Evolutionary conservation across 495 filamentous ascomycete species (phyloP).

Genomic region (Hypoxylon fragiforme): DNA sequence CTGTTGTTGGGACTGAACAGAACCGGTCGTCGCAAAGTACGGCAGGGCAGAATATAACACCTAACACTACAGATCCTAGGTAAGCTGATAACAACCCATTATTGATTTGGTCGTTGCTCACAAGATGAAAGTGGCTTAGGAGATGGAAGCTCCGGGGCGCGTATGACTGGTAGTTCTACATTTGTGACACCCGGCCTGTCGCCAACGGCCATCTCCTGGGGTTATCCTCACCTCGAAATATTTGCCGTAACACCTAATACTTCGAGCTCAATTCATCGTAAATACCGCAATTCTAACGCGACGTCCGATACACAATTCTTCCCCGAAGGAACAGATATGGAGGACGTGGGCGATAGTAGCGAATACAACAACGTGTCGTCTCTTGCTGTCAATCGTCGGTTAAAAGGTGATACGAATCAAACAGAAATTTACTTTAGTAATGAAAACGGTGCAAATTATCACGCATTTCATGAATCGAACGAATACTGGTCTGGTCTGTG

Average conservation of each 20-base stretch:
- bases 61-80: slow-evolving; percentile 1
- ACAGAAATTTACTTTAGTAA: slow-evolving; percentile 14
- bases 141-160: background rate
- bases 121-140: slow-evolving; percentile 4
- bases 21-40: slow-evolving; percentile 1
- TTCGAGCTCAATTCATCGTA: slow-evolving; percentile 6
- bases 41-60: background rate
- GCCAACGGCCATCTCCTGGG: slow-evolving; percentile 18
- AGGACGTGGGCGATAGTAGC: slow-evolving; percentile 6
- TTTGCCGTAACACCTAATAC: slow-evolving; percentile 10
- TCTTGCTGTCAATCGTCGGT: slow-evolving; percentile 3
- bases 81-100: background rate
- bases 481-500: too few relatives aligned
- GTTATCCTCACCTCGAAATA: slow-evolving; percentile 17
- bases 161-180: slow-evolving; percentile 14
- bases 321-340: slow-evolving; percentile 3
- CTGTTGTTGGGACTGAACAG: slow-evolving; percentile 5
- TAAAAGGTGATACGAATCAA: background rate
- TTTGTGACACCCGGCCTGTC: slow-evolving; percentile 3
- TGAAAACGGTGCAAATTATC: background rate
- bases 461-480: background rate
- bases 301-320: slow-evolving; percentile 1
- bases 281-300: slow-evolving; percentile 15
- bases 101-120: background rate
- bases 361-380: background rate